Base-by-base conservation (phyloP, 106 monocot species). In the Dendrobium catenatum region DNA sequence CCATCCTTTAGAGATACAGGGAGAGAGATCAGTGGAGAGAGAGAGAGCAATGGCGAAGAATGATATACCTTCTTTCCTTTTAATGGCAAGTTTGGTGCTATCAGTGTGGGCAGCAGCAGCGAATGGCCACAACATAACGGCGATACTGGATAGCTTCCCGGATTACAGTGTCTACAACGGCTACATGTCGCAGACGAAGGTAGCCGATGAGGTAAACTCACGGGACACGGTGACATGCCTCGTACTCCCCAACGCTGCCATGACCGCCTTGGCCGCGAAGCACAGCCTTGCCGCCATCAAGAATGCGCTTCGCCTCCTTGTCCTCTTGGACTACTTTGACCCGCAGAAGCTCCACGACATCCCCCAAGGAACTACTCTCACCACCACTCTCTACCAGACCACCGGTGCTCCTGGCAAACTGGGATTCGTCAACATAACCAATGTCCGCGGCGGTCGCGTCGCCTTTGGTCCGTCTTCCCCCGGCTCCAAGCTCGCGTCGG, bases 301-400 rank as follows among this genome's bases (percentile, higher is more conserved):
- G 89, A 89, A 87, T 82, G 96, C 94, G 1, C 94, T 97, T 55
- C 94, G 92, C 26, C 85, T 97, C 73, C 94, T 97, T 72, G 89
- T 87, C 75, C 89, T 94, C 17, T 88, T 97, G 47, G 92, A 97
- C 86, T 94, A 94, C 90, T 97, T 85, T 92, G 92, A 94, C 86
- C 66, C 87, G 40, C 54, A 79, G 20, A 97, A 97, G 89, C 94
- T 97, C 80, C 96, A 90, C 80, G 78, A 79, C 85, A 78, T 94
- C 79, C 80, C 89, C 68, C 58, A 75, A 26, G 92, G 92, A 72
- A 79, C 85, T n/a, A 90, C 90, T 73, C 42, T 58, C 82, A 88
- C 92, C 49, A 91, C 93, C 64, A 92, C 94, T 2, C 90, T 97
- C 73, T 88, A 87, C 82, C 94, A 97, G 81, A 90, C 96, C 85